Percentiles rank a stretch among this genome's conserved stretches.
phyloP scores from a whole-genome alignment of 129 eudicot species.

The Gnaphalium uliginosum region DNA sequence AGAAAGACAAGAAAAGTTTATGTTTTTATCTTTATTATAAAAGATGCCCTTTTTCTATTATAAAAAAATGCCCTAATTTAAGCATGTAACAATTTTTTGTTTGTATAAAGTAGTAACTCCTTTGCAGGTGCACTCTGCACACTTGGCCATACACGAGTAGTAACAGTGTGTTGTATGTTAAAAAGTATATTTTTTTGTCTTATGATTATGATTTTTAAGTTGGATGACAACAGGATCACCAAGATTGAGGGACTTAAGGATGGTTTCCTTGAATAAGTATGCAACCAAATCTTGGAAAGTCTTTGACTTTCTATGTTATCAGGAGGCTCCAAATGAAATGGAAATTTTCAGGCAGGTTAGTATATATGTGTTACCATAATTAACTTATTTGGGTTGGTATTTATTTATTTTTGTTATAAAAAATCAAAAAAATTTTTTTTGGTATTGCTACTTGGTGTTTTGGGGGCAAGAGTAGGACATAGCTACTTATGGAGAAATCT shows the following conservation, averaged over 20 bases:
- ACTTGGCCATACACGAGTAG: background rate
- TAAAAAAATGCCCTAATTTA: slow-evolving; percentile 7
- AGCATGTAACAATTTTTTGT: slow-evolving; percentile 2
- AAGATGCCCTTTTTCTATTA: background rate
- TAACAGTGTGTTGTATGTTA: background rate
- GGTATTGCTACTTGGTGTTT: background rate
- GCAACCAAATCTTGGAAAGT: slow-evolving; percentile 24
- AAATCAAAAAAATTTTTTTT: no score
- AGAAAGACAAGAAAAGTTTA: background rate
- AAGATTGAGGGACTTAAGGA: background rate
- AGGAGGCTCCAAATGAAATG: slow-evolving; percentile 18
- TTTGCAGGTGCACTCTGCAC: background rate
- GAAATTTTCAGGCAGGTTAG: slow-evolving; percentile 28
- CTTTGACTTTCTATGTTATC: slow-evolving; percentile 12
- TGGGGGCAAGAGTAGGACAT: background rate
- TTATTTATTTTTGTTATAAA: no score
- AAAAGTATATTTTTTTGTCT: background rate
- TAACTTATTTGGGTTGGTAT: background rate
- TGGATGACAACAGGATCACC: slow-evolving; percentile 17
- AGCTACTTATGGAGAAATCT: background rate
- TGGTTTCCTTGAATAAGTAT: slow-evolving; percentile 18
- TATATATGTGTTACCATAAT: slow-evolving; percentile 1
- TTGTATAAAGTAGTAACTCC: background rate
- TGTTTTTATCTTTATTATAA: background rate
- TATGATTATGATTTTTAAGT: slow-evolving; percentile 13